A percentile compares a stretch with the other conserved stretches of the same genome.
These are phyloP conservation scores for Gliomastix tumulicola DNA, from an alignment of 2,329 filamentous ascomycete species.

Conservation along the genomic window DNA sequence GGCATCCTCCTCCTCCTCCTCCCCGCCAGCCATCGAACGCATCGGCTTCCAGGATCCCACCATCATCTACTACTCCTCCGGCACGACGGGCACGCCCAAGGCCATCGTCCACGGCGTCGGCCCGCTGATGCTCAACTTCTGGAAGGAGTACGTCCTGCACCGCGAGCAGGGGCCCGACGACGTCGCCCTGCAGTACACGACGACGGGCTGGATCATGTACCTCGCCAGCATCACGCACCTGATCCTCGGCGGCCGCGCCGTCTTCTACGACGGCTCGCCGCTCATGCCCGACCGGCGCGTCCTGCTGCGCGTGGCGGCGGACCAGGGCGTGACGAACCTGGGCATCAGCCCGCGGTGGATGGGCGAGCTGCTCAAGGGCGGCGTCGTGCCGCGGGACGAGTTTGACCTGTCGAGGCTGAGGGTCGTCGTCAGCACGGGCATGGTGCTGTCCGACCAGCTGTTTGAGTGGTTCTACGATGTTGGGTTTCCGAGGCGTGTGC, in stretches of 20 bases:
- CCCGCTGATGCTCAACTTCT: constrained; percentile 46
- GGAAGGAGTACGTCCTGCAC: constrained; percentile 54
- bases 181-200: constrained; percentile 50
- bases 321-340: constrained; percentile 63
- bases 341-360: constrained; percentile 74
- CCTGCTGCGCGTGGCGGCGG: constrained; percentile 55
- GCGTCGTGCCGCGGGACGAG: constrained; percentile 53
- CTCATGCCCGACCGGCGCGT: constrained; percentile 62
- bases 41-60: constrained; percentile 69
- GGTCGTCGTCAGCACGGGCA: constrained; percentile 66
- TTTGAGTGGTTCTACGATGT: constrained; percentile 75
- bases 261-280: constrained; percentile 81
- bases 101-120: constrained; percentile 77
- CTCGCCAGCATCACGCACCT: constrained; percentile 53
- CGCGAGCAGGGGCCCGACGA: constrained; percentile 29
- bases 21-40: constrained; percentile 46
- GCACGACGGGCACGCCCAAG: constrained; percentile 78
- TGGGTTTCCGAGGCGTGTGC: constrained; percentile 60
- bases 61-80: constrained; percentile 71
- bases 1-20: constrained; percentile 14
- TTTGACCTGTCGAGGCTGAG: constrained; percentile 56
- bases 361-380: constrained; percentile 60
- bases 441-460: constrained; percentile 70
- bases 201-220: constrained; percentile 89
- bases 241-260: constrained; percentile 48